Percentiles rank a stretch among this genome's conserved stretches.
Conservation (phyloP, 2,329 filamentous ascomycete genomes). For the Truncatella angustata region DNA sequence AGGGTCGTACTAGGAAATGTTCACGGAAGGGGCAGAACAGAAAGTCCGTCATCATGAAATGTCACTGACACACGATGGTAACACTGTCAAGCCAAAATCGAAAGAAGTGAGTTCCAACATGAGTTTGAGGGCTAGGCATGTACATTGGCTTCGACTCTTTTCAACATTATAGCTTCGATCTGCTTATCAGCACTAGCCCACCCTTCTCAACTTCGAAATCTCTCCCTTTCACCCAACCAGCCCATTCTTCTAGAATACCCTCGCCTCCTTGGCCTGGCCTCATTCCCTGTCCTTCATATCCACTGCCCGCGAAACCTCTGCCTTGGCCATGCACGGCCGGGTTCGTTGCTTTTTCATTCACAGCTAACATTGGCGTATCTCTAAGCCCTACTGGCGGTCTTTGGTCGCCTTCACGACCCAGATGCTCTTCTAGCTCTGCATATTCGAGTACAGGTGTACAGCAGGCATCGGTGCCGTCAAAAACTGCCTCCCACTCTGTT, state of each 20-base stretch:
- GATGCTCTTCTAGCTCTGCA: conserved; percentile 58
- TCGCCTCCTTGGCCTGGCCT: conserved; percentile 71
- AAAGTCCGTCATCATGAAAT: too few relatives aligned
- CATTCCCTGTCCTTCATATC: conserved; percentile 63
- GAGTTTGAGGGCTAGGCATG: too few relatives aligned
- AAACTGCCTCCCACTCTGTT: conserved; percentile 78
- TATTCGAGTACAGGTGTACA: conserved; percentile 84
- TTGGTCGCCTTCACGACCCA: conserved; percentile 63
- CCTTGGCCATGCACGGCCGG: conserved; percentile 58
- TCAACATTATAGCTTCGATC: conserved; percentile 40
- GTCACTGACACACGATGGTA: too few relatives aligned
- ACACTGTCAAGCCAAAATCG: too few relatives aligned
- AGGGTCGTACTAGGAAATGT: too few relatives aligned
- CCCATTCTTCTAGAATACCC: conserved; percentile 66
- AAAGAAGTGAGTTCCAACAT: too few relatives aligned
- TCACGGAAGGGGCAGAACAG: too few relatives aligned
- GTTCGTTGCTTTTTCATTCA: conserved; percentile 45
- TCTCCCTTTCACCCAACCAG: conserved; percentile 70
- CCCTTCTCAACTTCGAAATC: conserved; percentile 69
- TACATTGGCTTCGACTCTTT: too few relatives aligned
- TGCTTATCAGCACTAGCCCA: conserved; percentile 53
- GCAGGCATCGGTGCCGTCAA: conserved; percentile 90
- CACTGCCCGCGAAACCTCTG: conserved; percentile 60
- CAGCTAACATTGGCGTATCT: conserved; percentile 65
- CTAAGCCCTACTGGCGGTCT: conserved; percentile 67